These are phyloP conservation scores for Lantana camara DNA, from an alignment of 257 asterid genomes.

Conservation along the genomic window DNA sequence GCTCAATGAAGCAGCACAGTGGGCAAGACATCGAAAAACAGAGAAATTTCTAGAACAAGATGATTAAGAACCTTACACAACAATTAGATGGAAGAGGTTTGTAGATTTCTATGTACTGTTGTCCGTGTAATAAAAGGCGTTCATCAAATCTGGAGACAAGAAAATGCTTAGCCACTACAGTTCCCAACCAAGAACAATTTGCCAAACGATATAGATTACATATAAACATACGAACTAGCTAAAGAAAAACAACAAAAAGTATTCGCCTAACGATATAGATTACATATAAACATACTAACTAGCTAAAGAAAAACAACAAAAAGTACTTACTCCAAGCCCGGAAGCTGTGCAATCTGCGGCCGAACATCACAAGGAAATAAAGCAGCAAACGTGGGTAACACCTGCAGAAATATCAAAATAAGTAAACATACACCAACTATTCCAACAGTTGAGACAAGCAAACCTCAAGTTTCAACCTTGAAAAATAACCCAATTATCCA, in stretches of 20 bases:
- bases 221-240: too few relatives aligned
- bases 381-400: conserved; percentile 87
- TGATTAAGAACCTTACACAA: conserved; percentile 56
- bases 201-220: background rate
- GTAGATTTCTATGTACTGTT: conserved; percentile 83
- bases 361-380: conserved; percentile 47
- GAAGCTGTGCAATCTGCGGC: conserved; percentile 44
- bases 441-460: conserved; percentile 7
- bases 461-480: conserved; percentile 8
- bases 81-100: conserved; percentile 86
- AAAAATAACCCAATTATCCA: conserved; percentile 13
- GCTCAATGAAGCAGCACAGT: conserved; percentile 19
- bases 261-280: conserved; percentile 1
- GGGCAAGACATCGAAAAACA: background rate
- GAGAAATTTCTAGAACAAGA: conserved; percentile 14
- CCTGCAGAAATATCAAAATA: conserved; percentile 42
- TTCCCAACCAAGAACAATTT: conserved; percentile 15
- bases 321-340: conserved; percentile 73
- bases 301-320: background rate
- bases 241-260: too few relatives aligned
- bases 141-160: conserved; percentile 69
- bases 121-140: conserved; percentile 85
- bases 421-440: background rate
- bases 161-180: conserved; percentile 17
- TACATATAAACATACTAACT: too few relatives aligned